These are phyloP conservation scores for Pseudocercospora fuligena DNA, from an alignment of 2,329 filamentous ascomycete genomes.

Conservation along the genomic window DNA sequence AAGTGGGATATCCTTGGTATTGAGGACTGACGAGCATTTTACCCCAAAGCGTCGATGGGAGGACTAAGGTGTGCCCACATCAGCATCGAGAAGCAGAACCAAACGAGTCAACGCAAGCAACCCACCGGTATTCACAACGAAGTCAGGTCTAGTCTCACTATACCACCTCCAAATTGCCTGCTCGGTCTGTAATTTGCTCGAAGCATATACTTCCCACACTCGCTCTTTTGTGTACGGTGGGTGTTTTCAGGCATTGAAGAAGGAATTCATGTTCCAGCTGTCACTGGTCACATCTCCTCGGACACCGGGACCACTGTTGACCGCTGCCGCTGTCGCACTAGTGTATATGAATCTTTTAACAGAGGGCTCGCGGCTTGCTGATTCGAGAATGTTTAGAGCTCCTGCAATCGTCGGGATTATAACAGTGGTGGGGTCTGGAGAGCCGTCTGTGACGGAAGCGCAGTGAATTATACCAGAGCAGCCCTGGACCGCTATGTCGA, in stretches of 20 bases:
- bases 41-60: conserved; percentile 22
- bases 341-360: conserved; percentile 53
- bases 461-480: conserved; percentile 53
- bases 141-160: conserved; percentile 46
- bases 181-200: conserved; percentile 51
- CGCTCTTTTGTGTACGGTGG: conserved; percentile 32
- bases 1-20: conserved; percentile 12
- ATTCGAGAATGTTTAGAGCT: conserved; percentile 46
- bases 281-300: conserved; percentile 41
- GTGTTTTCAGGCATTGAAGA: conserved; percentile 40
- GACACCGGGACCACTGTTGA: conserved; percentile 38
- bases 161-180: conserved; percentile 51
- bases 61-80: conserved; percentile 7
- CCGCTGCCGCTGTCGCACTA: conserved; percentile 44
- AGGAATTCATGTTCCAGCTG: conserved; percentile 45
- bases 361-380: conserved; percentile 47
- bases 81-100: not conserved
- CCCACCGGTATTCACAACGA: conserved; percentile 47
- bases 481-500: conserved; percentile 48
- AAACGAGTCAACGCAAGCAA: not conserved
- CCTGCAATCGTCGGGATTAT: conserved; percentile 47
- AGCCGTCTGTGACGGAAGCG: conserved; percentile 49
- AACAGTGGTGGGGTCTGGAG: conserved; percentile 48
- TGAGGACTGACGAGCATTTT: conserved; percentile 10
- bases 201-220: conserved; percentile 44